Conservation (phyloP, 2,329 filamentous ascomycete genomes). For the Pseudogymnoascus sp. region DNA sequence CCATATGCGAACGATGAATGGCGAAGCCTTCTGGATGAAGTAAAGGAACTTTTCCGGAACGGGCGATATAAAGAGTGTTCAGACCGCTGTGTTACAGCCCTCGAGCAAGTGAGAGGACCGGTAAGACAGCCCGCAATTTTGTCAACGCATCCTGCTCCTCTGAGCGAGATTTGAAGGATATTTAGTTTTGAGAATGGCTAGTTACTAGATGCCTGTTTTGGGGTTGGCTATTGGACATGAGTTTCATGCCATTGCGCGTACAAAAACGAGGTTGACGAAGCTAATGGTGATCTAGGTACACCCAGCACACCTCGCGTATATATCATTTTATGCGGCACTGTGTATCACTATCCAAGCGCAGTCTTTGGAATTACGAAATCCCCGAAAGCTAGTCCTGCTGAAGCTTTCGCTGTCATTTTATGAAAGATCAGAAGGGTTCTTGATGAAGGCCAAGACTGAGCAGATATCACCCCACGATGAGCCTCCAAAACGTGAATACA, state of each 20-base stretch:
- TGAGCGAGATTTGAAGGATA: conserved; percentile 10
- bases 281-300: conserved; percentile 16
- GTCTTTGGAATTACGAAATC: conserved; percentile 14
- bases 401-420: neutral
- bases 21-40: conserved; percentile 25
- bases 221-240: neutral
- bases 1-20: conserved; percentile 25
- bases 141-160: neutral
- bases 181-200: conserved; percentile 14
- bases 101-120: conserved; percentile 24
- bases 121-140: conserved; percentile 18
- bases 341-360: conserved; percentile 25
- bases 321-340: conserved; percentile 27
- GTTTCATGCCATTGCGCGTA: neutral
- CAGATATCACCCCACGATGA: neutral
- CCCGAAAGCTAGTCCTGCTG: neutral
- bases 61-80: conserved; percentile 27
- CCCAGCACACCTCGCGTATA: conserved; percentile 25
- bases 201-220: neutral
- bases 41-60: conserved; percentile 24
- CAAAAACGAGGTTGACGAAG: neutral
- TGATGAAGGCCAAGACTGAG: neutral
- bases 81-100: conserved; percentile 23
- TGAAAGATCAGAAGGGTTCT: neutral
- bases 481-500: neutral